Percentiles rank a stretch among this genome's conserved stretches.
Conservation (phyloP, 345 rosid species). For the Odontarrhena argentea region DNA sequence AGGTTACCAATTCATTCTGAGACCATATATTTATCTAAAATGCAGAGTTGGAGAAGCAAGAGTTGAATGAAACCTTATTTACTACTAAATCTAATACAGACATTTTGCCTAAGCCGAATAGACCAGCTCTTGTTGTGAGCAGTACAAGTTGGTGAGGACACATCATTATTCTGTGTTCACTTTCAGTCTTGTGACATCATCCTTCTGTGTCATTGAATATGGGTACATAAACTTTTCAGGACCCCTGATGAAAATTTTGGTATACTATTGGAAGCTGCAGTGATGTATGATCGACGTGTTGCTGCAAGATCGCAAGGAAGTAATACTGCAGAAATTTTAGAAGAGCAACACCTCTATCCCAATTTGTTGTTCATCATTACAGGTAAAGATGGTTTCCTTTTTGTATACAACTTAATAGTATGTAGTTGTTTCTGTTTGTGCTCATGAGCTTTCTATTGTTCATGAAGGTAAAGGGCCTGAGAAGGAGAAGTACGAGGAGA, state of each 20-base stretch:
- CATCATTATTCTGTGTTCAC: constrained; percentile 26
- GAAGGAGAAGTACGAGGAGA: constrained; percentile 81
- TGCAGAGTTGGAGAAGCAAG: constrained; percentile 39
- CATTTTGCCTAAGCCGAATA: constrained; percentile 59
- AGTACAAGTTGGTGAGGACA: constrained; percentile 93
- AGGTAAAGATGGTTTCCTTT: constrained; percentile 48
- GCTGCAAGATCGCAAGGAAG: constrained; percentile 75
- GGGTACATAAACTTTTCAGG: constrained; percentile 53
- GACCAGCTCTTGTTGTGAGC: constrained; percentile 95
- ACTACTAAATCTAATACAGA: constrained; percentile 47
- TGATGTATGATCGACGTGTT: constrained; percentile 94
- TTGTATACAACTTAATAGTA: not conserved
- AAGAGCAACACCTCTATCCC: constrained; percentile 62
- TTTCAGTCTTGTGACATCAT: constrained; percentile 23
- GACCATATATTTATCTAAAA: constrained; percentile 24
- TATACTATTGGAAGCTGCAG: constrained; percentile 92
- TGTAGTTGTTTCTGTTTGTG: constrained; percentile 11
- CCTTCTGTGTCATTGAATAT: constrained; percentile 15
- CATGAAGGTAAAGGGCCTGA: constrained; percentile 92
- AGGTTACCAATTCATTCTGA: constrained; percentile 21
- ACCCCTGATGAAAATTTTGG: constrained; percentile 98
- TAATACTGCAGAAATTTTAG: constrained; percentile 58
- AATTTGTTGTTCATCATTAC: constrained; percentile 83
- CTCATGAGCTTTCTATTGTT: constrained; percentile 10
- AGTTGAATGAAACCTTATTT: constrained; percentile 60